Conservation (phyloP, 225 moss, liverwort and hornwort genomes). For the Sphagnum contortum region DNA sequence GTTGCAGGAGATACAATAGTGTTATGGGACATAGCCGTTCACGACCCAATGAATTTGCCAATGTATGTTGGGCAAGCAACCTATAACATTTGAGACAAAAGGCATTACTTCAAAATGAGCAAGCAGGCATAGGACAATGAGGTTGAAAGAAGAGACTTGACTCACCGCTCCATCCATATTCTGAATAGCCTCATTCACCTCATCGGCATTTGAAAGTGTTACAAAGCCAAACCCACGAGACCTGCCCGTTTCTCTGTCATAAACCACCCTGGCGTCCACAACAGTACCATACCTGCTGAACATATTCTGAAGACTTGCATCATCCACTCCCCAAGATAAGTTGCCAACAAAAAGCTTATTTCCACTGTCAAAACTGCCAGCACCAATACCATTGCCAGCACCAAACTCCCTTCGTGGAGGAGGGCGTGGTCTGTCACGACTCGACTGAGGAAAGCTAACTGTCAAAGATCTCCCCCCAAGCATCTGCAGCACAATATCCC, state of each 20-base stretch:
- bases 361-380: constrained; percentile 15
- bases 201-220: constrained; percentile 15
- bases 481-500: constrained; percentile 15
- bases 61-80: too few species aligned
- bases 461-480: constrained; percentile 39
- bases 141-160: too few species aligned
- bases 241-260: constrained; percentile 42
- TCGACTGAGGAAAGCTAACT: constrained; percentile 63
- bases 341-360: constrained; percentile 94
- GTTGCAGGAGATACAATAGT: too few species aligned
- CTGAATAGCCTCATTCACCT: constrained; percentile 27
- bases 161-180: too few species aligned
- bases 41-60: too few species aligned
- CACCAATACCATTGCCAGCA: constrained; percentile 5
- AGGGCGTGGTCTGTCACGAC: constrained; percentile 19
- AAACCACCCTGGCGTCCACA: constrained; percentile 67
- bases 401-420: constrained; percentile 15
- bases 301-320: constrained; percentile 37
- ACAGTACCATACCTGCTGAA: constrained; percentile 77
- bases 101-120: too few species aligned
- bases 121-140: too few species aligned
- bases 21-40: too few species aligned
- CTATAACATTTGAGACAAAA: too few species aligned
- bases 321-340: constrained; percentile 64
- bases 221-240: constrained; percentile 55